Evolutionary conservation across 768 basidiomycete species (phyloP), one percentile per base, ranked within the genome.

Genomic region (Coprinellus micaceus): DNA sequence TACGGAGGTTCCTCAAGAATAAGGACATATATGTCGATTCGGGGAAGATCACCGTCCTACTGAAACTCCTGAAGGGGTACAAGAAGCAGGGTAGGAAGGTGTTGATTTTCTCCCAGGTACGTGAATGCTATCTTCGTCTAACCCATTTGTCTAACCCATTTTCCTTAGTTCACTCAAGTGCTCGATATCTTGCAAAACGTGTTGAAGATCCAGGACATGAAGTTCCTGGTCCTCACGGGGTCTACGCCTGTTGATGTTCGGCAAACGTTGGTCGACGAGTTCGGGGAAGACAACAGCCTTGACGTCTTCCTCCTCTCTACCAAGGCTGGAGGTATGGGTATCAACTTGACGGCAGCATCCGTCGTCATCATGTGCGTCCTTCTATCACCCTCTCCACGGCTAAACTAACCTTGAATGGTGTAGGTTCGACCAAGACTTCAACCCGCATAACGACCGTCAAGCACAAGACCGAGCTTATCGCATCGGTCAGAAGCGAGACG

Each of bases 361-460:
- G 94, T 94, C 37, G 96, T 99, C 40, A 89, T 98, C 64, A 89
- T 94, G 89, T 89, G 58, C 44, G 84, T 65, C 4, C 54, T 59
- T 50, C 47, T 54, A 2, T 37, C 53, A 9, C 17, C 17, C 36
- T 17, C 24, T 46, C n/a, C 41, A 36, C 24, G 47, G 2, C 21
- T 13, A 22, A 17, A 40, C 24, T 51, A 24, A 47, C 24, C 15
- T 29, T 45, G 29, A 52, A 19, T 26, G 22, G 22, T 39, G 26
- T 57, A 90, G 88, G 84, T 97, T 94, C 67, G 96, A 99, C 67
- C 94, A 96, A 67, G 96, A 98, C 69, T 99, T 98, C 73, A 98
- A 98, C 68, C 91, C 91, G 3, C 91, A 94, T 73, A 99, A 99
- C 68, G 97, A 98, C 71, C 85, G 89, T 58, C 97, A 99, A 73